Conservation (phyloP, 371 early-diverging fungal genomes). For the Nematocida major region DNA sequence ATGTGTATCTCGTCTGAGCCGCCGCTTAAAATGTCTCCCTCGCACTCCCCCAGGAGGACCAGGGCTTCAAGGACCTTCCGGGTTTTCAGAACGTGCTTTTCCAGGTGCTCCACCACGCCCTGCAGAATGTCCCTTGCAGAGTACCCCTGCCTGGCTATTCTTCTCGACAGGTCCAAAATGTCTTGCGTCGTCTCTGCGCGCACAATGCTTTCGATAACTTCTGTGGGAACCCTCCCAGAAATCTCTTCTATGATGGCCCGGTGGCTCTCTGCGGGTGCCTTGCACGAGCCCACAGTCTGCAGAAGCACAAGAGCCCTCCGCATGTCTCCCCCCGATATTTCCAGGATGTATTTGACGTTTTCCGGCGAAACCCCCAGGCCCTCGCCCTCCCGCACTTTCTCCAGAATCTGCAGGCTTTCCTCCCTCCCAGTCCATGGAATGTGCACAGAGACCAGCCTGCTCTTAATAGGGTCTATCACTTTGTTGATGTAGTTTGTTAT, state of each 20-base stretch:
- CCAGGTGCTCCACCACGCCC: too few relatives aligned
- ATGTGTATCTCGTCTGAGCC: slow-evolving; percentile 14
- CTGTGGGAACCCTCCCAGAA: slow-evolving; percentile 54
- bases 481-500: slow-evolving; percentile 67
- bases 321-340: slow-evolving; percentile 57
- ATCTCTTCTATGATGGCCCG: slow-evolving; percentile 52
- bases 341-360: slow-evolving; percentile 48
- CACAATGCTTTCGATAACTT: slow-evolving; percentile 45
- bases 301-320: slow-evolving; percentile 60
- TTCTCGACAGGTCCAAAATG: slow-evolving; percentile 27
- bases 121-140: slow-evolving; percentile 55
- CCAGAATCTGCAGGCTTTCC: slow-evolving; percentile 22
- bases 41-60: neutral
- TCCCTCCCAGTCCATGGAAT: slow-evolving; percentile 34
- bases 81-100: too few relatives aligned
- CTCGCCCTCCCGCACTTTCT: slow-evolving; percentile 55
- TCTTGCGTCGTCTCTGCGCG: slow-evolving; percentile 10
- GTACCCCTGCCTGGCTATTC: slow-evolving; percentile 54
- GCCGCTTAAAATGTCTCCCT: slow-evolving; percentile 19
- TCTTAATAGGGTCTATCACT: slow-evolving; percentile 64
- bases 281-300: slow-evolving; percentile 56
- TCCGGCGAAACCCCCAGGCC: slow-evolving; percentile 5
- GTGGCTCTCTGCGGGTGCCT: neutral
- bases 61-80: neutral
- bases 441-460: slow-evolving; percentile 59